A percentile compares a stretch with the other conserved stretches of the same genome.
Conservation (phyloP, 768 basidiomycete species). For the Phlebiopsis flavidoalba region DNA sequence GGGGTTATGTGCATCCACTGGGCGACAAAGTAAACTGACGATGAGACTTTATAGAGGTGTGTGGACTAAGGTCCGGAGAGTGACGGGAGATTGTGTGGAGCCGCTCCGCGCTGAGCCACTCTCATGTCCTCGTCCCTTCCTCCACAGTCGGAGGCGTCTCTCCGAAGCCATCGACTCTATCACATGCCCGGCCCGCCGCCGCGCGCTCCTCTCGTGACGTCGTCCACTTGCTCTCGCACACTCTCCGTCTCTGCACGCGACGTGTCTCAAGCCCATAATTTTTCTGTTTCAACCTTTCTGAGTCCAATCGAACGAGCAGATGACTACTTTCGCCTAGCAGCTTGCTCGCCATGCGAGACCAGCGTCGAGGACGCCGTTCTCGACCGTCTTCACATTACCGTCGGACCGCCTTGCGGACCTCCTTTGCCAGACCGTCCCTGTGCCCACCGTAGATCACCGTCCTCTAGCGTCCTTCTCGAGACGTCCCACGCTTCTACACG, state of each 20-base stretch:
- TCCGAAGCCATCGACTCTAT: conserved; percentile 2
- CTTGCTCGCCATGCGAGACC: too few relatives aligned
- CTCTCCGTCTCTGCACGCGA: background rate
- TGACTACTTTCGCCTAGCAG: too few relatives aligned
- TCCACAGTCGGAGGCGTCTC: background rate
- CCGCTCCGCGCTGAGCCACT: background rate
- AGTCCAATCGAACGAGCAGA: too few relatives aligned
- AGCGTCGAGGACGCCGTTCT: too few relatives aligned
- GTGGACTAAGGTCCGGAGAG: background rate
- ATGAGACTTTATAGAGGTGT: background rate
- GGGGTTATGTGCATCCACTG: conserved; percentile 1
- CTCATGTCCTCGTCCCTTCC: background rate
- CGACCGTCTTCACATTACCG: background rate
- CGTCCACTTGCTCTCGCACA: background rate
- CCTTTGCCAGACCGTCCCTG: background rate
- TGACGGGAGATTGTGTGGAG: background rate
- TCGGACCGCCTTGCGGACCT: background rate
- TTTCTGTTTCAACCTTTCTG: too few relatives aligned
- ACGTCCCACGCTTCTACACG: too few relatives aligned
- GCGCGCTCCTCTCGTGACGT: background rate
- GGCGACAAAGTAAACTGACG: background rate
- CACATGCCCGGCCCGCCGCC: background rate
- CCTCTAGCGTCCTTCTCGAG: too few relatives aligned
- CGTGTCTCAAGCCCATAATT: too few relatives aligned
- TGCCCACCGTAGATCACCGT: too few relatives aligned